Percentiles rank a stretch among this genome's conserved stretches.
phyloP scores from a whole-genome alignment of 768 basidiomycete species.

The Rickenella mellea region DNA sequence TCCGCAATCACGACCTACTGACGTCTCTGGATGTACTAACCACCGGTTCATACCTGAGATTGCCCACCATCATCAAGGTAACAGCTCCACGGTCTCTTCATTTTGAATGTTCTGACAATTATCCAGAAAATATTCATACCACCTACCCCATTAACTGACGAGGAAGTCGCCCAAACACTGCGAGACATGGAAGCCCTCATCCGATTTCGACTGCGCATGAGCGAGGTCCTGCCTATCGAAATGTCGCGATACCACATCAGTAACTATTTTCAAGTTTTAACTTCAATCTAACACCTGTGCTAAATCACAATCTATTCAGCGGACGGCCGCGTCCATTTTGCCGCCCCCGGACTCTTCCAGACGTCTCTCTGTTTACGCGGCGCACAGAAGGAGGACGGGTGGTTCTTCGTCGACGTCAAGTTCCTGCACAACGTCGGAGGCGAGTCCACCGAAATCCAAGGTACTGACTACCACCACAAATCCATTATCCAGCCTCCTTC shows the following conservation, averaged over 20 bases:
- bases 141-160: constrained; percentile 54
- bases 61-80: constrained; percentile 79
- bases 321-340: constrained; percentile 74
- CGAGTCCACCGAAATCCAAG: constrained; percentile 64
- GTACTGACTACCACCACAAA: too few species aligned
- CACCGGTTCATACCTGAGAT: constrained; percentile 73
- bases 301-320: constrained; percentile 26
- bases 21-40: constrained; percentile 87
- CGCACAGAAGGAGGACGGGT: constrained; percentile 58
- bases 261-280: constrained; percentile 20
- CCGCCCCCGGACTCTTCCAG: constrained; percentile 62
- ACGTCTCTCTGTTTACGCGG: constrained; percentile 68
- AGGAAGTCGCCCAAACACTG: constrained; percentile 55
- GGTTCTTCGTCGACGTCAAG: constrained; percentile 78
- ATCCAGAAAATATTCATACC: constrained; percentile 62
- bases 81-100: constrained; percentile 1
- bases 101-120: background rate
- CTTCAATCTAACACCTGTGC: background rate
- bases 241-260: constrained; percentile 66
- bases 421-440: constrained; percentile 69
- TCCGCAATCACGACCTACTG: constrained; percentile 88
- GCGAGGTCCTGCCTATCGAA: constrained; percentile 74
- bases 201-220: constrained; percentile 67
- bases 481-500: background rate
- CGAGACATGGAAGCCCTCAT: constrained; percentile 68